Conservation (phyloP, 2,329 filamentous ascomycete species). For the Alternaria hordeiaustralica region DNA sequence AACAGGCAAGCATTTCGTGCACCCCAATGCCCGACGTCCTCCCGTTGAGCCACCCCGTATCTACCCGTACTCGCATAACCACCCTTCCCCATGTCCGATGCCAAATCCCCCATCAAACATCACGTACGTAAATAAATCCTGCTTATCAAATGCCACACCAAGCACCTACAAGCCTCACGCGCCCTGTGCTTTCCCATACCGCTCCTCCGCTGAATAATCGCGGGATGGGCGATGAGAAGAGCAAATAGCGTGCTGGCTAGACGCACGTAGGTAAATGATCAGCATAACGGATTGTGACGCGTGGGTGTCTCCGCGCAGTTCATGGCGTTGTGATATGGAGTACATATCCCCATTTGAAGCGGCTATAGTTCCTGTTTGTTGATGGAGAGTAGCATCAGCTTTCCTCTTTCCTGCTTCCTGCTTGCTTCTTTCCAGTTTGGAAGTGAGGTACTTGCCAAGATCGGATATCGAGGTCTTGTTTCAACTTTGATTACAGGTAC, state of each 20-base stretch:
- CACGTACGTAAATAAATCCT: neutral
- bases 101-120: neutral
- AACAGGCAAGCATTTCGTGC: neutral
- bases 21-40: neutral
- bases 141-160: neutral
- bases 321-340: neutral
- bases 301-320: neutral
- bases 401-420: neutral
- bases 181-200: neutral
- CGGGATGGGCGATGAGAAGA: conserved; percentile 7
- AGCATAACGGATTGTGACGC: neutral
- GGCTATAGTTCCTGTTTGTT: neutral
- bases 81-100: neutral
- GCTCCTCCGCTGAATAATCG: conserved; percentile 10
- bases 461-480: neutral
- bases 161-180: neutral
- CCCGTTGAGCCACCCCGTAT: neutral
- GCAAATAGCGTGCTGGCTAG: neutral
- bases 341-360: conserved; percentile 8
- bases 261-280: neutral
- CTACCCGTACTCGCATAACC: neutral
- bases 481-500: neutral
- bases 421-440: neutral
- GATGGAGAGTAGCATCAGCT: neutral
- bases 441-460: neutral